Evolutionary conservation across 2,329 filamentous ascomycete species (phyloP).

Genomic region (Huntiella omanensis): DNA sequence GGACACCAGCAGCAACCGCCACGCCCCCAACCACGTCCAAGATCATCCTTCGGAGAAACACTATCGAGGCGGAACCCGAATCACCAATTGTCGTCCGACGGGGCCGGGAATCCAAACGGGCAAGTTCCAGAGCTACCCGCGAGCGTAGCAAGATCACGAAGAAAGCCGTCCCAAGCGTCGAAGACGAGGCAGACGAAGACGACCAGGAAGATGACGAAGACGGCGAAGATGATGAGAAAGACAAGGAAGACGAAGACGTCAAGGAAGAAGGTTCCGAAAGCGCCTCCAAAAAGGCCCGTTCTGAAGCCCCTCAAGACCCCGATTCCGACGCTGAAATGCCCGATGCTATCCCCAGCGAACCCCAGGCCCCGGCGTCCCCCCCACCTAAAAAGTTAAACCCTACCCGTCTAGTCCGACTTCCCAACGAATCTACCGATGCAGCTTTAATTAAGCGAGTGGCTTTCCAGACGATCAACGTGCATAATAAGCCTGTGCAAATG

Average conservation of each 20-base stretch:
- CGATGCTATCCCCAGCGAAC: no score
- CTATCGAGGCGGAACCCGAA: conserved; percentile 4
- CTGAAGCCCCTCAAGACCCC: no score
- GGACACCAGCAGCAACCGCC: conserved; percentile 1
- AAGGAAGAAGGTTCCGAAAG: no score
- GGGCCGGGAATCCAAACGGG: background rate
- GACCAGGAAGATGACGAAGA: background rate
- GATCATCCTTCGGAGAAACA: conserved; percentile 41
- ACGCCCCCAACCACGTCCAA: conserved; percentile 19
- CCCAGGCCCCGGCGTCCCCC: background rate
- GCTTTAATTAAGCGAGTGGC: conserved; percentile 9
- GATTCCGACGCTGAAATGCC: no score
- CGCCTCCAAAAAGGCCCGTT: no score
- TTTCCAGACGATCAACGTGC: conserved; percentile 49
- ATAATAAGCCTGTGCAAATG: conserved; percentile 46
- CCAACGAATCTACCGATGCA: background rate
- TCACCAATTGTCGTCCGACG: background rate
- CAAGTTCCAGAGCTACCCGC: conserved; percentile 3
- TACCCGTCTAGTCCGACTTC: background rate
- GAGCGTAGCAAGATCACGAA: conserved; percentile 8
- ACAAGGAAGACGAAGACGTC: background rate
- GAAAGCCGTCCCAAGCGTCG: background rate
- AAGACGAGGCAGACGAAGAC: conserved; percentile 1
- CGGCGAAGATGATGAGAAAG: background rate
- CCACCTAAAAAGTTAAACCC: background rate